A percentile compares a stretch with the other conserved stretches of the same genome.
These are phyloP conservation scores for Fermentozyma sake DNA, from an alignment of 1,139 yeast genomes.

Conservation along the genomic window DNA sequence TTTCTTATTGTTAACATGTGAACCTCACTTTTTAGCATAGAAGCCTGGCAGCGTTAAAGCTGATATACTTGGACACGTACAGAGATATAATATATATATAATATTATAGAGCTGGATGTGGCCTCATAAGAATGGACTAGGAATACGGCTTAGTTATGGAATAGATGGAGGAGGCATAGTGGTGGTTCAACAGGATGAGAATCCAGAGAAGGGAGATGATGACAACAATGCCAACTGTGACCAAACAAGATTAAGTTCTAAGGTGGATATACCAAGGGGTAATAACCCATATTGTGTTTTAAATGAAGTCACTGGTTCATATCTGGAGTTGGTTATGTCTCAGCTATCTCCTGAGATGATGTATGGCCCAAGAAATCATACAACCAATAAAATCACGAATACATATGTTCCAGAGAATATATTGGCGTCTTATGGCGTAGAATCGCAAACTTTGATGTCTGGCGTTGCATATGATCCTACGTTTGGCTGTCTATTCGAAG, in stretches of 20 bases:
- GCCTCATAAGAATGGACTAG: slow-evolving; percentile 20
- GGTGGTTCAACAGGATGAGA: no score
- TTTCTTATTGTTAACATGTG: no score
- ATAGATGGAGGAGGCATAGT: no score
- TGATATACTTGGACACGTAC: no score
- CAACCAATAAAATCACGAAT: no score
- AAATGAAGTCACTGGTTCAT: slow-evolving; percentile 14
- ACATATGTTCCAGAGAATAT: slow-evolving; percentile 21
- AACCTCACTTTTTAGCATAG: no score
- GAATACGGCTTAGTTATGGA: slow-evolving; percentile 22
- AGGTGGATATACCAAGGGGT: slow-evolving; percentile 24
- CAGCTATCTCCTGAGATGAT: no score
- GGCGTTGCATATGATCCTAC: slow-evolving; percentile 37
- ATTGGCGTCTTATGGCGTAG: slow-evolving; percentile 19
- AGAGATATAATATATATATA: no score
- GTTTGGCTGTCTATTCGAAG: slow-evolving; percentile 20
- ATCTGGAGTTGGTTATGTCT: slow-evolving; percentile 3
- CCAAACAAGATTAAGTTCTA: slow-evolving; percentile 2
- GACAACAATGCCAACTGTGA: background rate
- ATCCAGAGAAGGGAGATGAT: no score
- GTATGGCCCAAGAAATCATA: no score
- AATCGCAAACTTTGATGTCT: slow-evolving; percentile 23
- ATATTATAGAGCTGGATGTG: slow-evolving; percentile 12
- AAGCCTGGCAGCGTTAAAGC: no score
- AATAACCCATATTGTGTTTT: slow-evolving; percentile 16